phyloP scores from a whole-genome alignment of 495 filamentous ascomycete genomes.

The Filosporella fistucella region DNA sequence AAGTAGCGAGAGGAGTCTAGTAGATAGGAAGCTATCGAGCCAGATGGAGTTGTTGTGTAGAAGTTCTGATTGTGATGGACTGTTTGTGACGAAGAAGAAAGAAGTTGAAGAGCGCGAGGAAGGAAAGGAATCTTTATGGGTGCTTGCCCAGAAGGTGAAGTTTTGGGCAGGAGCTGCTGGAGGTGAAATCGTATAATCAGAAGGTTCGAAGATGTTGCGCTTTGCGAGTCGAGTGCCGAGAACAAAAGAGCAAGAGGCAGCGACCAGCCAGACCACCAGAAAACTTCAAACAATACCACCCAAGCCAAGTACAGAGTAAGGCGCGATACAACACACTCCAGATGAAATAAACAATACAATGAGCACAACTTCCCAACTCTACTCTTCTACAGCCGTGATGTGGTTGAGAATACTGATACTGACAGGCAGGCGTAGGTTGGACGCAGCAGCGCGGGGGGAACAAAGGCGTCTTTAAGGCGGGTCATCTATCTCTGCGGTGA shows the following conservation, averaged over 20 bases:
- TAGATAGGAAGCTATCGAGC: constrained; percentile 30
- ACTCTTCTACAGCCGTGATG: constrained; percentile 3
- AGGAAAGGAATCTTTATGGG: constrained; percentile 14
- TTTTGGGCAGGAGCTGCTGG: constrained; percentile 15
- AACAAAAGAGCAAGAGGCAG: background rate
- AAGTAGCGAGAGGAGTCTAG: constrained; percentile 24
- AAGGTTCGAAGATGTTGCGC: too few species aligned
- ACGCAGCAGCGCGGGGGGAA: background rate
- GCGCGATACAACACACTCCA: background rate
- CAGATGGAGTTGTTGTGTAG: constrained; percentile 24
- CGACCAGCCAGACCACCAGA: background rate
- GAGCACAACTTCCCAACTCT: background rate
- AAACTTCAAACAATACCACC: background rate
- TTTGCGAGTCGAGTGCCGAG: background rate
- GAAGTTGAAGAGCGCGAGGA: constrained; percentile 6
- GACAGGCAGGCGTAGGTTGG: background rate
- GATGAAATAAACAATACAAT: constrained; percentile 1
- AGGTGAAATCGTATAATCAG: background rate
- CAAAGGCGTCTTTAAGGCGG: constrained; percentile 18
- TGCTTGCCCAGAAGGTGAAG: constrained; percentile 17
- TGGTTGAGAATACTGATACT: constrained; percentile 17
- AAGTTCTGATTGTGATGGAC: constrained; percentile 21
- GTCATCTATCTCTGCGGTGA: background rate
- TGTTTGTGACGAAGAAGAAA: constrained; percentile 15
- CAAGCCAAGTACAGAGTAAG: background rate